Conservation (phyloP, 495 filamentous ascomycete genomes). For the Wilcoxina mikolae region DNA sequence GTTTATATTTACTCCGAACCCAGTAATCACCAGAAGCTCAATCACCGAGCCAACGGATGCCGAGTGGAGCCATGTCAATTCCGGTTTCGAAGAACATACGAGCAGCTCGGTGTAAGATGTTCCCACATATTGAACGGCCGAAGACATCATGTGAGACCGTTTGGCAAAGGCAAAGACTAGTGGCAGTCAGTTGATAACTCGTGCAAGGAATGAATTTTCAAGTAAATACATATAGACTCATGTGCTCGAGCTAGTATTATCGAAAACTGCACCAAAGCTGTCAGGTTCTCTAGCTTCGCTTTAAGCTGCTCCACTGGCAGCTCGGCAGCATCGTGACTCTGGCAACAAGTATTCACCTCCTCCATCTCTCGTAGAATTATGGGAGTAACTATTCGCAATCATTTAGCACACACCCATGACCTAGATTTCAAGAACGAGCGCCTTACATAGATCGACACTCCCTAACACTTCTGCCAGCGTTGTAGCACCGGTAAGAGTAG, state of each 20-base stretch:
- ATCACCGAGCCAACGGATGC: not conserved
- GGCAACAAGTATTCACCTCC: not conserved
- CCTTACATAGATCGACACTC: not conserved
- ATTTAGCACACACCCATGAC: not conserved
- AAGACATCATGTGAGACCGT: not conserved
- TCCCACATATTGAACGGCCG: not conserved
- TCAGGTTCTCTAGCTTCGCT: not conserved
- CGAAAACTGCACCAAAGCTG: not conserved
- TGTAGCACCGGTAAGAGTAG: not conserved
- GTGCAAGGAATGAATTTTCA: not conserved
- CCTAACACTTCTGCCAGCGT: not conserved
- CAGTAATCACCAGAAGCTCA: not conserved
- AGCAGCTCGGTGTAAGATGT: not conserved
- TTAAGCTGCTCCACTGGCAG: not conserved
- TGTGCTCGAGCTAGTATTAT: not conserved
- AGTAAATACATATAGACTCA: not conserved
- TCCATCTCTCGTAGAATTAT: slow-evolving; percentile 1
- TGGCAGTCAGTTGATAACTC: not conserved
- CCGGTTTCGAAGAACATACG: not conserved
- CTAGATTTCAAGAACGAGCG: too few relatives aligned
- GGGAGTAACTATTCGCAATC: not conserved
- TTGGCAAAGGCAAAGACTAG: not conserved
- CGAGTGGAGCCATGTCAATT: not conserved
- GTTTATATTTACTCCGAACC: not conserved
- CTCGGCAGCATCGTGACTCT: not conserved